Percentiles rank a stretch among this genome's conserved stretches.
Evolutionary conservation across 1,139 yeast genomes (phyloP).

Genomic region (Debaryomyces nepalensis): DNA sequence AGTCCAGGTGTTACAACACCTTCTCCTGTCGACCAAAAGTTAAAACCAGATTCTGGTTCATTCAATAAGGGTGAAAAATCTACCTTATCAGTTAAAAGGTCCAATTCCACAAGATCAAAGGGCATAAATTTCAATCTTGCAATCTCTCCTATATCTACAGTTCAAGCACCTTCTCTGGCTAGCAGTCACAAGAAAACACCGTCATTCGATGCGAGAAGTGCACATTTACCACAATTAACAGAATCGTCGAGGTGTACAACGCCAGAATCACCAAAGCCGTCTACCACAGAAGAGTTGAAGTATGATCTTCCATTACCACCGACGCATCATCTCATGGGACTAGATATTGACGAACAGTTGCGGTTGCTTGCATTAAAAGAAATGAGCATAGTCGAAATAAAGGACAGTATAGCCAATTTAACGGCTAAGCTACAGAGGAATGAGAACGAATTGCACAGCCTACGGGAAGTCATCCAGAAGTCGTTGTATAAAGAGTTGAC

Average conservation of each 20-base stretch:
- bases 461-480: slow-evolving; percentile 47
- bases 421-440: slow-evolving; percentile 39
- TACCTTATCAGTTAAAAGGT: slow-evolving; percentile 3
- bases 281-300: slow-evolving; percentile 22
- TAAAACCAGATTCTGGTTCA: slow-evolving; percentile 4
- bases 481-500: slow-evolving; percentile 43
- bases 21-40: slow-evolving; percentile 14
- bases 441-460: slow-evolving; percentile 51
- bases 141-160: slow-evolving; percentile 28
- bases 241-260: slow-evolving; percentile 13
- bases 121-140: slow-evolving; percentile 40
- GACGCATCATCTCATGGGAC: slow-evolving; percentile 30
- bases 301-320: slow-evolving; percentile 40
- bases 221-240: slow-evolving; percentile 15
- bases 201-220: slow-evolving; percentile 1
- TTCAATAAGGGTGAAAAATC: slow-evolving; percentile 4
- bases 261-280: slow-evolving; percentile 13
- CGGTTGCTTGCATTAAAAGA: slow-evolving; percentile 64
- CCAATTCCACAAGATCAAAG: slow-evolving; percentile 23
- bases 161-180: slow-evolving; percentile 7
- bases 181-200: neutral
- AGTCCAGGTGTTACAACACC: slow-evolving; percentile 12
- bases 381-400: slow-evolving; percentile 61
- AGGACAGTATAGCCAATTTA: slow-evolving; percentile 49
- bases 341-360: slow-evolving; percentile 58